These are phyloP conservation scores for Crithidia thermophila DNA, from an alignment of 208 protist species.

Conservation along the genomic window DNA sequence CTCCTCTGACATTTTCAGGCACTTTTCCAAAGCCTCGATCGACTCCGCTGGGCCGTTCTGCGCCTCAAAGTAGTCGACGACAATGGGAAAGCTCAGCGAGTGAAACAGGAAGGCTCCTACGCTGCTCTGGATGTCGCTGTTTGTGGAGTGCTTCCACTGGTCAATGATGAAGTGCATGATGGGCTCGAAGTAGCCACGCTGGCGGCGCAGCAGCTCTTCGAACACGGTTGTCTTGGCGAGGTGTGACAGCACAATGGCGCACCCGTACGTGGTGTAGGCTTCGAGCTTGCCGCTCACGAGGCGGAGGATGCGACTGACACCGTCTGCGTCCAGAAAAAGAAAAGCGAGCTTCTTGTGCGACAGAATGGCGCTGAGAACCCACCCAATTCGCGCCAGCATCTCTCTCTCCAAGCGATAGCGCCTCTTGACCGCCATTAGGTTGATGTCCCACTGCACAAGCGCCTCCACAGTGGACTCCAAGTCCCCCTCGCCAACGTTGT, in stretches of 20 bases:
- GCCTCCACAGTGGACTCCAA: constrained; percentile 12
- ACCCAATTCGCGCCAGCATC: constrained; percentile 59
- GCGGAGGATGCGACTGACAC: constrained; percentile 55
- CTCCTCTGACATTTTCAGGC: constrained; percentile 70
- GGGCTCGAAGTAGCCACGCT: constrained; percentile 58
- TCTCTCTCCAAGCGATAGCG: constrained; percentile 56
- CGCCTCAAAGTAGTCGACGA: constrained; percentile 70
- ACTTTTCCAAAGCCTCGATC: constrained; percentile 50
- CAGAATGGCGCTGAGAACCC: constrained; percentile 79
- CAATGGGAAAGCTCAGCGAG: constrained; percentile 81
- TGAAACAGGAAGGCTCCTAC: constrained; percentile 80
- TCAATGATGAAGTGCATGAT: constrained; percentile 78
- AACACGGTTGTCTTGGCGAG: constrained; percentile 66
- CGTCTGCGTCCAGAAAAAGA: constrained; percentile 72
- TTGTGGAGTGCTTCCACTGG: constrained; percentile 59
- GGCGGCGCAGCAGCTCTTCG: constrained; percentile 74
- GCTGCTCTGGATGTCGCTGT: constrained; percentile 69
- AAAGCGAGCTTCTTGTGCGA: constrained; percentile 80
- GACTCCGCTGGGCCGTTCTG: constrained; percentile 54
- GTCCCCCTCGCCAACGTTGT: constrained; percentile 1
- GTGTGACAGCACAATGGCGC: constrained; percentile 72
- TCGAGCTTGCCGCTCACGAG: constrained; percentile 45
- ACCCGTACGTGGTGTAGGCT: constrained; percentile 61
- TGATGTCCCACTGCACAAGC: constrained; percentile 28
- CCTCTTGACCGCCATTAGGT: constrained; percentile 28